These are phyloP conservation scores for Fomitopsis schrenkii DNA, from an alignment of 1,284 basidiomycete species.

Conservation along the genomic window DNA sequence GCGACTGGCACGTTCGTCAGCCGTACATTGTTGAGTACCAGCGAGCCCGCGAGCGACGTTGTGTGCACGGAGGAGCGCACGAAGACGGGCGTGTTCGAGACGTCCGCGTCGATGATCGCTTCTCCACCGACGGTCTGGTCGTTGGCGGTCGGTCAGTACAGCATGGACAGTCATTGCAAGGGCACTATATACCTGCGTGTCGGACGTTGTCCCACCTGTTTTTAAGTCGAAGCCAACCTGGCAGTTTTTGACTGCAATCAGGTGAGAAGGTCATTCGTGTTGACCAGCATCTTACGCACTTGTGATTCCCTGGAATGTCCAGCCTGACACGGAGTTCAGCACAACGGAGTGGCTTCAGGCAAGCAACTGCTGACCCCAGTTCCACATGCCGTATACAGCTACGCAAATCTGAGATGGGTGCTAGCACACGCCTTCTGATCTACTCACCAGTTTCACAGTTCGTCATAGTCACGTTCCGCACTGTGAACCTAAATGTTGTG, in stretches of 20 bases:
- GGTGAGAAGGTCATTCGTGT: not conserved
- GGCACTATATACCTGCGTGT: constrained; percentile 16
- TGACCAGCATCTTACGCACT: constrained; percentile 12
- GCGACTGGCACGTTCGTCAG: constrained; percentile 53
- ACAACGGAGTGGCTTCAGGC: not conserved
- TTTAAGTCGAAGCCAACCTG: constrained; percentile 44
- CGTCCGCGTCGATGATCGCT: constrained; percentile 58
- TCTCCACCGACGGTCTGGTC: constrained; percentile 41
- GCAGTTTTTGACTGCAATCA: constrained; percentile 45
- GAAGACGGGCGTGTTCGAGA: constrained; percentile 44
- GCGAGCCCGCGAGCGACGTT: constrained; percentile 40
- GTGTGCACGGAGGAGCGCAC: constrained; percentile 30
- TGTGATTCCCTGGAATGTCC: constrained; percentile 40
- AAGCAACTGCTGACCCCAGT: constrained; percentile 41
- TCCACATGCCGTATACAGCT: constrained; percentile 40
- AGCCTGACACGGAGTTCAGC: constrained; percentile 14
- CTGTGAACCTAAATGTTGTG: constrained; percentile 35
- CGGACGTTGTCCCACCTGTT: constrained; percentile 38
- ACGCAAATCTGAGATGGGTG: not conserved
- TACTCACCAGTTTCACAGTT: constrained; percentile 42
- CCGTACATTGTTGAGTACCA: constrained; percentile 55
- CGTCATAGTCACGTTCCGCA: constrained; percentile 54
- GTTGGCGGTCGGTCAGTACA: not conserved
- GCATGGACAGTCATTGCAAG: not conserved
- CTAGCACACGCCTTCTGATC: too few species aligned